Evolutionary conservation across 2,329 filamentous ascomycete species (phyloP).

Genomic region (Ploettnerulaceae sp.): DNA sequence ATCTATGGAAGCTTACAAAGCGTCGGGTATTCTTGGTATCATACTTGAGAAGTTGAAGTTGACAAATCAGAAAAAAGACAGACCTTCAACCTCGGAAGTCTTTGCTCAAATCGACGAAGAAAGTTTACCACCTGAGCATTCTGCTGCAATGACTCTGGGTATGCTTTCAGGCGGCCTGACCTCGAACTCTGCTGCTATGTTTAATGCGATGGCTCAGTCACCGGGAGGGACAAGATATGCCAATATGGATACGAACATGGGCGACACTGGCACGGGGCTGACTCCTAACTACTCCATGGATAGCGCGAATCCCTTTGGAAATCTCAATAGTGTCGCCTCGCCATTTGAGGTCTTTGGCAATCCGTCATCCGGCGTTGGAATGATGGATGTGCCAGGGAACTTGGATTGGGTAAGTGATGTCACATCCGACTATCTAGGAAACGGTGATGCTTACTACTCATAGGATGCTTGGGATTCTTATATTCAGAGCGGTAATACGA

Average conservation of each 20-base stretch:
- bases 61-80: slow-evolving; percentile 33
- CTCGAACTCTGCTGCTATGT: slow-evolving; percentile 39
- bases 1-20: slow-evolving; percentile 89
- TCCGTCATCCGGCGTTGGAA: slow-evolving; percentile 39
- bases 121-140: slow-evolving; percentile 58
- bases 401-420: slow-evolving; percentile 62
- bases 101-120: slow-evolving; percentile 36
- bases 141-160: slow-evolving; percentile 65
- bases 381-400: slow-evolving; percentile 52
- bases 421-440: too few species aligned
- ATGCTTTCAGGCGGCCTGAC: slow-evolving; percentile 59
- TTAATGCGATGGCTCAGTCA: slow-evolving; percentile 35
- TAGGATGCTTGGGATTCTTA: slow-evolving; percentile 67
- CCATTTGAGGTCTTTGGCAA: slow-evolving; percentile 50
- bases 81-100: slow-evolving; percentile 25
- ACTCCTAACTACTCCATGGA: slow-evolving; percentile 38
- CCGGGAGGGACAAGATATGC: slow-evolving; percentile 25
- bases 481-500: slow-evolving; percentile 50
- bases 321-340: slow-evolving; percentile 23
- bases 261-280: slow-evolving; percentile 36
- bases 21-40: slow-evolving; percentile 71
- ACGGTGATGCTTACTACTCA: too few species aligned
- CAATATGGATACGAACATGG: slow-evolving; percentile 31
- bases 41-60: slow-evolving; percentile 74
- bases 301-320: slow-evolving; percentile 24